A percentile compares a stretch with the other conserved stretches of the same genome.
Conservation (phyloP, 345 rosid species). For the Leavenworthia alabamica region DNA sequence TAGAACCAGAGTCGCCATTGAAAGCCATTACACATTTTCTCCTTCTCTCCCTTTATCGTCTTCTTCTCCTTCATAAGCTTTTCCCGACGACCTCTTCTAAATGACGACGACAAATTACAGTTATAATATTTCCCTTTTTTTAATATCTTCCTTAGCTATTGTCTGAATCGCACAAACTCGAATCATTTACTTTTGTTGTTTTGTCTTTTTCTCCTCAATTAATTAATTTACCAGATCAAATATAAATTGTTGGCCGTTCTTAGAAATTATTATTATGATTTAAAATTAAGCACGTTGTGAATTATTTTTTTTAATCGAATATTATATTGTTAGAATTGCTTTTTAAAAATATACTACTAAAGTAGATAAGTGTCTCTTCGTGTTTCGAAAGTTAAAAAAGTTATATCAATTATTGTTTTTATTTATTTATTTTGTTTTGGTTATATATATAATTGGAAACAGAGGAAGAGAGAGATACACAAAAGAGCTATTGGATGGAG, state of each 20-base stretch:
- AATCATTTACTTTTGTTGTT: background rate
- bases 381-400: background rate
- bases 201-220: background rate
- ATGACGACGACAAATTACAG: constrained; percentile 33
- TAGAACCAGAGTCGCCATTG: constrained; percentile 66
- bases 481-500: constrained; percentile 69
- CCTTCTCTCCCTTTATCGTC: background rate
- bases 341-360: background rate
- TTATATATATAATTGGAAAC: constrained; percentile 10
- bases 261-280: background rate
- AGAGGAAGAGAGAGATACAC: constrained; percentile 35
- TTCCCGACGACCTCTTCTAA: constrained; percentile 3
- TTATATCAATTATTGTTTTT: background rate
- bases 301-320: background rate
- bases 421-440: constrained; percentile 5
- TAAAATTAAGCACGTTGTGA: constrained; percentile 11
- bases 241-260: background rate
- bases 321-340: too few species aligned
- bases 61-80: background rate
- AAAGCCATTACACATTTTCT: constrained; percentile 40
- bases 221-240: background rate
- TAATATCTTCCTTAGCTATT: background rate
- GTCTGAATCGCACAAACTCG: background rate
- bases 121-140: background rate
- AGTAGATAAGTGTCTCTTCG: constrained; percentile 23